A percentile compares a stretch with the other conserved stretches of the same genome.
Evolutionary conservation across 257 asterid genomes (phyloP).

Genomic region (Rubia yunnanensis): DNA sequence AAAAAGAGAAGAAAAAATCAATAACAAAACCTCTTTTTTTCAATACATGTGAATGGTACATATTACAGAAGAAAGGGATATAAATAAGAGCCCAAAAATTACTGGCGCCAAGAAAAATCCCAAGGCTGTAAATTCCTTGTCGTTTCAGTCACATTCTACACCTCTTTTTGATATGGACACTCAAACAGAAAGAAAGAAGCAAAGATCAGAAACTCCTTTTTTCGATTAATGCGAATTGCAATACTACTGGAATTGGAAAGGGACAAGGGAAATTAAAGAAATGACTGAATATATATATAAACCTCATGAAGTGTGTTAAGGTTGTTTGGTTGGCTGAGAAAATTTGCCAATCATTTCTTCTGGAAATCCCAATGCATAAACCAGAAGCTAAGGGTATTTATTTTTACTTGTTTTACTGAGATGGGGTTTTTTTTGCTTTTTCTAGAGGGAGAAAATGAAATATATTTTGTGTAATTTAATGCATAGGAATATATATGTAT

Average conservation of each 20-base stretch:
- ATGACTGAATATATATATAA: constrained; percentile 10
- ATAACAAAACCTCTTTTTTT: neutral
- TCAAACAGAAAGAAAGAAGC: constrained; percentile 28
- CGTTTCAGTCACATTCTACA: constrained; percentile 26
- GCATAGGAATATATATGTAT: neutral
- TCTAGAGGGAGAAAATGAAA: too few relatives aligned
- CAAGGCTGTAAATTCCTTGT: constrained; percentile 25
- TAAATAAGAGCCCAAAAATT: constrained; percentile 10
- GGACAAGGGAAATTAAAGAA: constrained; percentile 15
- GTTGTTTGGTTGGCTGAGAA: constrained; percentile 32
- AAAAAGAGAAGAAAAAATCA: neutral
- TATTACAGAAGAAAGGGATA: constrained; percentile 8
- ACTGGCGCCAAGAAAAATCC: constrained; percentile 17
- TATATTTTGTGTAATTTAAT: neutral
- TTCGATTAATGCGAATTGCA: constrained; percentile 1
- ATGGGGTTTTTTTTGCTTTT: too few relatives aligned
- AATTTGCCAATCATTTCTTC: constrained; percentile 35
- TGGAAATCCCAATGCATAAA: constrained; percentile 20
- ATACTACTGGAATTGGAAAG: neutral
- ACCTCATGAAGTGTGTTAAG: constrained; percentile 35
- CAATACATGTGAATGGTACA: constrained; percentile 11
- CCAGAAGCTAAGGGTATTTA: neutral
- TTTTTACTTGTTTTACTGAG: neutral
- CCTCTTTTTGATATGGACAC: constrained; percentile 37
- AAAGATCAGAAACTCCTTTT: constrained; percentile 15